Base-by-base conservation (phyloP, 2,329 filamentous ascomycete species). In the Colletotrichum viniferum region DNA sequence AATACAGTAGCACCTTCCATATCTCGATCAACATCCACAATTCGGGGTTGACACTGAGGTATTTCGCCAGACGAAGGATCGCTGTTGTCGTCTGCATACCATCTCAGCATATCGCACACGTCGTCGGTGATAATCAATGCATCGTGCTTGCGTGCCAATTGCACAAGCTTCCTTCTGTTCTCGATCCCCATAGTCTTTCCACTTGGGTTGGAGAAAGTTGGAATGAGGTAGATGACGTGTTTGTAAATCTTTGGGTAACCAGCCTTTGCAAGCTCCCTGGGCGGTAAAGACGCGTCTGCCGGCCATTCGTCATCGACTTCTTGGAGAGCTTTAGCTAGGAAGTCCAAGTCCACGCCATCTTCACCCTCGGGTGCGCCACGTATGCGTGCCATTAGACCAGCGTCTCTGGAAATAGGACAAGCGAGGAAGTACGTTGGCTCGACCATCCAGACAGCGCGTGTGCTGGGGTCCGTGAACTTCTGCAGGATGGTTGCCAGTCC, bases 21-120 rank as follows among this genome's bases (percentile, higher is more conserved):
- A 3, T 58, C 43, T 13, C 48, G 30, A 82, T 98, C 95, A 71
- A 98, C 86, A 81, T 98, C 95, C n/a, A 95, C 92, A 1, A 98
- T 87, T 1, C 95, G 91, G 4, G 95, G 95, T 7, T 95, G 91
- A 10, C 92, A 90, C 60, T 72, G 69, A 38, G 78, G 76, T 82
- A 86, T 30, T 84, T 83, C 43, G 80, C 80, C 65, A 34, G 80
- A 16, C 13, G 76, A 62, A 5, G 13, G 28, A 9, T 28, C n/a
- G 9, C 48, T 16, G 4, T 64, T 55, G 30, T 28, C 71, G n/a
- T 65, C 76, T 32, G 60, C 71, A 10, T 76, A 89, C 95, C 95
- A 98, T 82, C 96, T 94, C 6, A 98, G 88, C 78, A 96, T 94
- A 82, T 98, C 96, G 82, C 98, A 98, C 8, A 98, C 96, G 82